These are phyloP conservation scores for Suillus discolor DNA, from an alignment of 768 basidiomycete species.

Conservation along the genomic window DNA sequence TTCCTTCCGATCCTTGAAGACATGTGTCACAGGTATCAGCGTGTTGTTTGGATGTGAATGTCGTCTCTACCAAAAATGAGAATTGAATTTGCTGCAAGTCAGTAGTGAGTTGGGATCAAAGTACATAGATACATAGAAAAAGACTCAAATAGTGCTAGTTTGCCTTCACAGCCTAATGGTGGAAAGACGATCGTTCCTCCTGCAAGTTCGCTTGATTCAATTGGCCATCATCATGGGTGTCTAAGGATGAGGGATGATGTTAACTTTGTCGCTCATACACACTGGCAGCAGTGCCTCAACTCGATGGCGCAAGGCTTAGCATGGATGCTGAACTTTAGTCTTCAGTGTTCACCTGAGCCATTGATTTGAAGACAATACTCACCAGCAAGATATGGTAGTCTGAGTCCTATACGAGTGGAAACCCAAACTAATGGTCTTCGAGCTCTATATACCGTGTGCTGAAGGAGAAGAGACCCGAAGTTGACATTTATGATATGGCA, in stretches of 20 bases:
- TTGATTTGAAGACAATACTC: too few species aligned
- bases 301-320: neutral
- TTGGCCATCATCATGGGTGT: neutral
- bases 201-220: neutral
- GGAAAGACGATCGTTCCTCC: neutral
- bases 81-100: neutral
- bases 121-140: neutral
- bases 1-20: neutral
- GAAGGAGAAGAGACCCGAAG: too few species aligned
- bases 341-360: too few species aligned
- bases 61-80: neutral
- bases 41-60: neutral
- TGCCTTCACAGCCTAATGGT: neutral
- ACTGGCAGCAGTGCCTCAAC: neutral
- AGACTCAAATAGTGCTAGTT: neutral
- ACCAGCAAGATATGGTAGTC: too few species aligned
- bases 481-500: too few species aligned
- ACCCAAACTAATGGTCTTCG: too few species aligned
- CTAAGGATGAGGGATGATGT: neutral
- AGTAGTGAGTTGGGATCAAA: neutral
- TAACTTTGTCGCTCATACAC: neutral
- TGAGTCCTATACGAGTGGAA: too few species aligned
- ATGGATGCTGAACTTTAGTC: neutral
- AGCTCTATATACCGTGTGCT: too few species aligned
- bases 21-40: neutral